phyloP scores from a whole-genome alignment of 73 alveolate species.

The Stentor roeselii region DNA sequence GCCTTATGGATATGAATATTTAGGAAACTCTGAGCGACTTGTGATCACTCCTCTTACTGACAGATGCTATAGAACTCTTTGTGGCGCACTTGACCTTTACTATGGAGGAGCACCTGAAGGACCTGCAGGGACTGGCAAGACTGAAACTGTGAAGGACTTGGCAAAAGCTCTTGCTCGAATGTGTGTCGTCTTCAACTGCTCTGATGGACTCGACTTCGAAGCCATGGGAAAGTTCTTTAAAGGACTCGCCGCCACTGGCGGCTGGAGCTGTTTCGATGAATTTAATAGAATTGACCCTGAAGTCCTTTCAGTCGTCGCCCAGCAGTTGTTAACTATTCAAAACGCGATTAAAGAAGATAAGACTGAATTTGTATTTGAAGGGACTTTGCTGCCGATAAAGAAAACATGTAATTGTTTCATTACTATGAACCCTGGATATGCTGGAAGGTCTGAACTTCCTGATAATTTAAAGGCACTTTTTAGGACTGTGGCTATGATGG shows the following conservation, averaged over 20 bases:
- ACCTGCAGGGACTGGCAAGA: constrained; percentile 95
- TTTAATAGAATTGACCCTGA: constrained; percentile 98
- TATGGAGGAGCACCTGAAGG: constrained; percentile 99
- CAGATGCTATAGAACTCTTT: constrained; percentile 97
- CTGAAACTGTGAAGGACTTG: constrained; percentile 99
- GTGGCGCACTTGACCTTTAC: constrained; percentile 98
- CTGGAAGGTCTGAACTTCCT: constrained; percentile 97
- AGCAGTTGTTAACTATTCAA: constrained; percentile 77
- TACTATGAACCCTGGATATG: constrained; percentile 99
- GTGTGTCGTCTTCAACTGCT: constrained; percentile 94
- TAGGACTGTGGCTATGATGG: constrained; percentile 98
- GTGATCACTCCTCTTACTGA: constrained; percentile 99
- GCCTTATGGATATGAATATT: constrained; percentile 93
- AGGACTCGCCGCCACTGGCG: constrained; percentile 99
- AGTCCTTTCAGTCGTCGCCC: constrained; percentile 85
- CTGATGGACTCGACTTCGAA: constrained; percentile 95
- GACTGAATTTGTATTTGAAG: constrained; percentile 92
- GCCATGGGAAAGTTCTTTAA: constrained; percentile 99
- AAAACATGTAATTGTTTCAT: constrained; percentile 94
- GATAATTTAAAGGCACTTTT: constrained; percentile 94
- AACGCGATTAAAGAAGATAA: constrained; percentile 82
- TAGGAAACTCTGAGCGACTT: constrained; percentile 96
- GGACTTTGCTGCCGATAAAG: constrained; percentile 73
- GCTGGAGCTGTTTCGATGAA: constrained; percentile 99
- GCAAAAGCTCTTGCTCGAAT: constrained; percentile 93